Evolutionary conservation across 1,284 basidiomycete genomes (phyloP).

Genomic region (Austroboletus novae-zelandiae): DNA sequence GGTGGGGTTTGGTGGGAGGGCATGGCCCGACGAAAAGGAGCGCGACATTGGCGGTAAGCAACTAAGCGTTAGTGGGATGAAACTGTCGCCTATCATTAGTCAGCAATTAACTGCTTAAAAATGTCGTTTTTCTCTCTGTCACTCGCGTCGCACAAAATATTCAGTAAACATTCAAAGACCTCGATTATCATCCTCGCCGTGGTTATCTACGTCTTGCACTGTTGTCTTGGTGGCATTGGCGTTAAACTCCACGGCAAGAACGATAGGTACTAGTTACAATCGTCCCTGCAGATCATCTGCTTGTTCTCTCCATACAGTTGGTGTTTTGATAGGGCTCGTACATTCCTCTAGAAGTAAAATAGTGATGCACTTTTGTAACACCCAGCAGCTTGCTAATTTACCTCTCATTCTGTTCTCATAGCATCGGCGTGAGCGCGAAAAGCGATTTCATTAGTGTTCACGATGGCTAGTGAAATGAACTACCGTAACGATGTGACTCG

Average conservation of each 20-base stretch:
- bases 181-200: conserved; percentile 36
- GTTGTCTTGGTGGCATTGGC: conserved; percentile 42
- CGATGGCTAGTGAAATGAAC: no score
- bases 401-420: no score
- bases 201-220: conserved; percentile 62
- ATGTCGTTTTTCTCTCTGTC: not conserved
- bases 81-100: no score
- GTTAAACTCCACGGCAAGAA: conserved; percentile 72
- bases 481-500: no score
- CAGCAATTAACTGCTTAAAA: not conserved
- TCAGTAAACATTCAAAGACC: not conserved
- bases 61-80: no score
- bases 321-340: conserved; percentile 59
- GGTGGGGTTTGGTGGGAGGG: conserved; percentile 49
- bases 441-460: no score
- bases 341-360: conserved; percentile 13
- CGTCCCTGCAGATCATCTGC: conserved; percentile 57
- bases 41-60: conserved; percentile 36
- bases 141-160: no score
- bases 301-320: conserved; percentile 38
- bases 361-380: no score
- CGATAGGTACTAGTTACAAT: conserved; percentile 22
- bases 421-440: no score
- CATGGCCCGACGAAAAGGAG: conserved; percentile 25
- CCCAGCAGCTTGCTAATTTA: no score